Conservation (phyloP, 352 stramenopile genomes). For the Phytophthora megakarya region DNA sequence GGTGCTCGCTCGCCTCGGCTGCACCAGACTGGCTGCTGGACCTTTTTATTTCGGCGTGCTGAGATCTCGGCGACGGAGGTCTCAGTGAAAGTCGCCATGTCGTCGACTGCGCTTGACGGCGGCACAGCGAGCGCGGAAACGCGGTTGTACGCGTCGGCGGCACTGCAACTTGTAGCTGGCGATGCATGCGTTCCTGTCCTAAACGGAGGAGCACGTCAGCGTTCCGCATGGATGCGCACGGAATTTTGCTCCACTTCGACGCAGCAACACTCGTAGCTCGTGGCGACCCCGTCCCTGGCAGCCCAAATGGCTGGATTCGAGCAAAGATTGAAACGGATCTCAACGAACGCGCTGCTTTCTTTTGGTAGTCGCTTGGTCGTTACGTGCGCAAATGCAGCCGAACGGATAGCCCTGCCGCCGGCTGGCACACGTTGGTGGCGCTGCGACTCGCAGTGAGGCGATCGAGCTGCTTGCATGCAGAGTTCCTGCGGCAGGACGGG, state of each 20-base stretch:
- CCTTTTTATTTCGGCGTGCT: conserved; percentile 30
- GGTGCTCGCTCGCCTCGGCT: neutral
- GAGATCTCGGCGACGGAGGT: neutral
- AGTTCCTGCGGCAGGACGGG: conserved; percentile 17
- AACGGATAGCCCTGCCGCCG: conserved; percentile 18
- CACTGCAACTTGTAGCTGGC: too few relatives aligned
- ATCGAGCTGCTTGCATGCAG: too few relatives aligned
- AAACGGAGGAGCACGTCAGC: too few relatives aligned
- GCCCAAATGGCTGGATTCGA: conserved; percentile 23
- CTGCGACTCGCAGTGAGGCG: conserved; percentile 6
- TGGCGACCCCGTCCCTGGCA: conserved; percentile 14
- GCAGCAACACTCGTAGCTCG: conserved; percentile 13
- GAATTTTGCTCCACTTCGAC: conserved; percentile 22
- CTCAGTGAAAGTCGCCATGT: conserved; percentile 11
- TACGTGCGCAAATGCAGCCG: conserved; percentile 20
- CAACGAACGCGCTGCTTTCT: conserved; percentile 16
- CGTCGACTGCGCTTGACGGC: conserved; percentile 14
- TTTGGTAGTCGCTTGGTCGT: conserved; percentile 42
- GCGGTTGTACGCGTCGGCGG: neutral
- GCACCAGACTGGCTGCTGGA: conserved; percentile 6
- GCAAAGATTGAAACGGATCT: conserved; percentile 15
- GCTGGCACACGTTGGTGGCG: conserved; percentile 14
- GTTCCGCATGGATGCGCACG: conserved; percentile 18
- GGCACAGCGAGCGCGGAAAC: neutral
- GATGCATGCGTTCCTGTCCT: too few relatives aligned